phyloP scores from a whole-genome alignment of 75 land plant genomes.

The Adiantum capillusveneris region DNA sequence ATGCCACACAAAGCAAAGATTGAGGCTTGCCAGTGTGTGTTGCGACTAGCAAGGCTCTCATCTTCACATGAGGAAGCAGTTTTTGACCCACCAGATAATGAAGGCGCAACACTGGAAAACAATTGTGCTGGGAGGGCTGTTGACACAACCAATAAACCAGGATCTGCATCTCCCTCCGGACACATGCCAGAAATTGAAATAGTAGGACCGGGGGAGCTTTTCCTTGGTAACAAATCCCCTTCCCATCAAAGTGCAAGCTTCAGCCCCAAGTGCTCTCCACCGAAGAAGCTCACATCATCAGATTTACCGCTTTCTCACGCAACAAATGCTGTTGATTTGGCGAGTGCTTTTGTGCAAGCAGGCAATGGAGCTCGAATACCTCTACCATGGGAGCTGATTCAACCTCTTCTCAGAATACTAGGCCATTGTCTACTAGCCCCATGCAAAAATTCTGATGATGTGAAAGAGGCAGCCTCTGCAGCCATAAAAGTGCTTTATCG shows the following conservation, averaged over 20 bases:
- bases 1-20: constrained; percentile 82
- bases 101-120: not conserved
- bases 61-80: not conserved
- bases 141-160: not conserved
- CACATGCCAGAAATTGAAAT: not conserved
- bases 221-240: not conserved
- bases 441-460: constrained; percentile 36
- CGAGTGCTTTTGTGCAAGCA: not conserved
- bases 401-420: constrained; percentile 71
- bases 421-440: constrained; percentile 93
- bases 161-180: not conserved
- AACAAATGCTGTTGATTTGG: not conserved
- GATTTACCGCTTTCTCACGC: no score
- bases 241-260: not conserved
- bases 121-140: not conserved
- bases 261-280: not conserved
- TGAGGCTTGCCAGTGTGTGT: constrained; percentile 62
- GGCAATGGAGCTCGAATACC: constrained; percentile 43
- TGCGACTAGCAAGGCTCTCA: constrained; percentile 53
- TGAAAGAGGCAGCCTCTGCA: constrained; percentile 52
- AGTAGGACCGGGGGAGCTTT: not conserved
- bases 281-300: no score
- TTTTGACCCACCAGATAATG: not conserved
- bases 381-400: constrained; percentile 82
- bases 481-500: constrained; percentile 64